phyloP scores from a whole-genome alignment of 2,329 filamentous ascomycete genomes.

The Trichoderma atrobrunneum region DNA sequence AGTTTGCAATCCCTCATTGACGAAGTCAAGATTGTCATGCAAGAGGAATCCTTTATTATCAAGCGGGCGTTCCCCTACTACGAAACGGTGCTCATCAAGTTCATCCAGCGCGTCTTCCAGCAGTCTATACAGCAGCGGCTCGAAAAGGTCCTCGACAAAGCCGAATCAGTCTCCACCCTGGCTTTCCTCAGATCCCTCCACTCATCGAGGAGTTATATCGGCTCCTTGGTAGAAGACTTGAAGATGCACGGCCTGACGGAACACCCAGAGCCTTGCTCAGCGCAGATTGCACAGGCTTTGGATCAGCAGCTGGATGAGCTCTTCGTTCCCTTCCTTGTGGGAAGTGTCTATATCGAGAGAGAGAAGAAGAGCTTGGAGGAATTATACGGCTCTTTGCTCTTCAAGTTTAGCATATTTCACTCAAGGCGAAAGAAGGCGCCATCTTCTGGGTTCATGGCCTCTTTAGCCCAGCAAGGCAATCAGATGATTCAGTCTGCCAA shows the following conservation, averaged over 20 bases:
- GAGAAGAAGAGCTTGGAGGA: constrained; percentile 71
- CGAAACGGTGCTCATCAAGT: constrained; percentile 88
- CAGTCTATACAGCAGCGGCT: constrained; percentile 96
- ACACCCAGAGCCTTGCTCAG: constrained; percentile 85
- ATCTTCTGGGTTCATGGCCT: constrained; percentile 87
- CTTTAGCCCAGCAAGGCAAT: constrained; percentile 83
- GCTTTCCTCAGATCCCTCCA: constrained; percentile 90
- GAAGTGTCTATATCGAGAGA: constrained; percentile 67
- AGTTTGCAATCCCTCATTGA: constrained; percentile 89
- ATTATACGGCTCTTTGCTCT: constrained; percentile 83
- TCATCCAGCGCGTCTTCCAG: constrained; percentile 93
- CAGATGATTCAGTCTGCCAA: constrained; percentile 84
- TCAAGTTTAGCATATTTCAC: constrained; percentile 97
- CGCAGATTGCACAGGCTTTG: constrained; percentile 74
- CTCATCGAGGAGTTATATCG: constrained; percentile 85
- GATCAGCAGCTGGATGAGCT: constrained; percentile 75
- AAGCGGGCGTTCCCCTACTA: constrained; percentile 95
- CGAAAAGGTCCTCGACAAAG: constrained; percentile 94
- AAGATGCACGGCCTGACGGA: constrained; percentile 94
- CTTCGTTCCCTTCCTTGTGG: constrained; percentile 68
- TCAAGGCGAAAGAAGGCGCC: constrained; percentile 82
- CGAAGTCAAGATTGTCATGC: constrained; percentile 91
- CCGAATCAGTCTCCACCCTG: constrained; percentile 83
- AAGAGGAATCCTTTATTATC: constrained; percentile 96
- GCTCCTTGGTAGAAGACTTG: constrained; percentile 82